Base-by-base conservation (phyloP, 1,284 basidiomycete genomes). In the Puccinia polysora region DNA sequence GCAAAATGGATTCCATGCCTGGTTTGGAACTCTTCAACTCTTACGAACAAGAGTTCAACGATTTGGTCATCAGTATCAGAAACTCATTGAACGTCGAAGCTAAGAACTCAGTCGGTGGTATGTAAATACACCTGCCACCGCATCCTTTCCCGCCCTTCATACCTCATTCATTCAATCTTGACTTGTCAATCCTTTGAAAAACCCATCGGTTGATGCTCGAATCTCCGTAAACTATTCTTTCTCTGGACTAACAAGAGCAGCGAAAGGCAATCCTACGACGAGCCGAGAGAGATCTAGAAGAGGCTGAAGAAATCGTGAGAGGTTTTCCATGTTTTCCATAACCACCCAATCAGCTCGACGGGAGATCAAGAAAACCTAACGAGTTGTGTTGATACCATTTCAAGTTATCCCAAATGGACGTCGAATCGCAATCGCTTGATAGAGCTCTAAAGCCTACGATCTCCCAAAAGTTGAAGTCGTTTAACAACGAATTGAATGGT, bases 321-420 rank as follows among this genome's bases (percentile, higher is more conserved):
- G 15, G 20, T 32, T 28, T 34, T 6, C 3, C 23, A 4, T 10
- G 30, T 45, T 12, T 50, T 45, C 1, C 28, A 40, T n/a, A 4
- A 67, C 23, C 7, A 25, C 12, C 4, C 62, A 60, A 20, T 25
- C 34, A 5, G 12, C 14, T 32, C 2, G 23, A 52, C 12, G n/a
- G n/a, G n/a, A n/a, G n/a, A 36, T n/a, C 30, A 12, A 38, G 52
- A 3, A 38, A 65, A 1, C 32, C n/a, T 12, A 55, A 30, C 18
- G 5, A 49, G 25, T 49, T 6, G 18, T 49, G 18, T 23, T 4
- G 4, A n/a, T 36, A n/a, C 30, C 36, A 10, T 52, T 64, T 34
- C 52, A 8, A 95, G 92, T 85, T 96, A 75, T 91, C 91, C 40
- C 96, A 99, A 85, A 97, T 99, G 95, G 94, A 97, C 81, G 89